These are phyloP conservation scores for Russula dissimulans DNA, from an alignment of 768 basidiomycete species.

Conservation along the genomic window DNA sequence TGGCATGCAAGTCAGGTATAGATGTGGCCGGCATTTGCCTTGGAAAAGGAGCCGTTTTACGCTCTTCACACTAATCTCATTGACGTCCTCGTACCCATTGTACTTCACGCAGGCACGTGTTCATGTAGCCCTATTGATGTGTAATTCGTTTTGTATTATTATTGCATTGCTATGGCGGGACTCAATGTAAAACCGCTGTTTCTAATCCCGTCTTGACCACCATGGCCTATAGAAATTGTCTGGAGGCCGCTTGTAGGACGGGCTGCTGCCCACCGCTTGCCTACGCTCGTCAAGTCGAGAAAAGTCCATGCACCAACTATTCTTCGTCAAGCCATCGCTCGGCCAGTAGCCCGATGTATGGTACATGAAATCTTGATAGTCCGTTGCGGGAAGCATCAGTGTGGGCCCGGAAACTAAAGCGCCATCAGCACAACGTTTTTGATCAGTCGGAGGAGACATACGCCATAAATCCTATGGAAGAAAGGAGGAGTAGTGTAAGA, in stretches of 20 bases:
- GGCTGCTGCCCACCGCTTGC: neutral
- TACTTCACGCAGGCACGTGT: constrained; percentile 19
- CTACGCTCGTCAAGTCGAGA: neutral
- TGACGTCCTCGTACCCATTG: constrained; percentile 26
- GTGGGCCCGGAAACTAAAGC: constrained; percentile 40
- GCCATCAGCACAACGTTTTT: neutral
- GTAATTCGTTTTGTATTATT: constrained; percentile 21
- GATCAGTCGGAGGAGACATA: constrained; percentile 29
- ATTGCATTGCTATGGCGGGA: constrained; percentile 21
- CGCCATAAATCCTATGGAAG: constrained; percentile 44
- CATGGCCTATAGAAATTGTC: neutral
- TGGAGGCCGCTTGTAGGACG: neutral
- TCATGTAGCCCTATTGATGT: constrained; percentile 17
- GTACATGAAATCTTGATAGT: constrained; percentile 51
- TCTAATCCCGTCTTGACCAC: neutral
- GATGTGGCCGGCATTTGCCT: constrained; percentile 19
- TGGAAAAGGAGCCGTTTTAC: constrained; percentile 19
- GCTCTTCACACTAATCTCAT: constrained; percentile 23
- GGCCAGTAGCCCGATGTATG: constrained; percentile 54
- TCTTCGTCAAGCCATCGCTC: constrained; percentile 64
- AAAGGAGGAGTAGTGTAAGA: constrained; percentile 37
- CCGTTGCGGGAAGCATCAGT: constrained; percentile 42
- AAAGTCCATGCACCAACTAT: constrained; percentile 22
- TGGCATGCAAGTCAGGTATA: constrained; percentile 24
- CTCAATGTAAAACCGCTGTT: constrained; percentile 9